Percentiles rank a stretch among this genome's conserved stretches.
Evolutionary conservation across 805 yeast species (phyloP).

Genomic region (Tetrapisispora phaffii): DNA sequence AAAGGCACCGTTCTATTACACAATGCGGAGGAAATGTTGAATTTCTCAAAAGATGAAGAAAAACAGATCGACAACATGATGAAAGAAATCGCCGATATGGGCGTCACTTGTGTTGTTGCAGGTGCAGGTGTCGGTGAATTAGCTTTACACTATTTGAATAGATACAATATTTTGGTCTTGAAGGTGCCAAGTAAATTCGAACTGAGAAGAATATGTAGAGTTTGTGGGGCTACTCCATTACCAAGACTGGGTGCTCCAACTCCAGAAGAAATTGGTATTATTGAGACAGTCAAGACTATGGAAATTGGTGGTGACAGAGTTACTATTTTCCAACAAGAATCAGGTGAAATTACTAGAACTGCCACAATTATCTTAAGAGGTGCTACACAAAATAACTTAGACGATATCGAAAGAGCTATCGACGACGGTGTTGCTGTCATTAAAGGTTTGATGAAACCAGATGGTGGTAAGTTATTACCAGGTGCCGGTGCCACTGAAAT

Average conservation of each 20-base stretch:
- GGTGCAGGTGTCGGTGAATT: conserved; percentile 90
- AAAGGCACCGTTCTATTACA: conserved; percentile 94
- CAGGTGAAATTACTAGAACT: conserved; percentile 55
- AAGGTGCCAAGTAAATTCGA: conserved; percentile 92
- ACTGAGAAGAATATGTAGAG: conserved; percentile 85
- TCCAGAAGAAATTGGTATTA: conserved; percentile 84
- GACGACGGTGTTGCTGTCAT: conserved; percentile 93
- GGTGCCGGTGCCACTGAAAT: conserved; percentile 97
- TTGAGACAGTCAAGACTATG: conserved; percentile 79
- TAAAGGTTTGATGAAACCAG: conserved; percentile 76
- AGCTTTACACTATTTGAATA: conserved; percentile 85
- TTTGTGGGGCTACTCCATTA: conserved; percentile 94
- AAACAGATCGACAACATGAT: conserved; percentile 79
- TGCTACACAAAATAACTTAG: conserved; percentile 88
- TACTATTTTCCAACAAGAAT: conserved; percentile 78
- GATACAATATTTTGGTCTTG: conserved; percentile 73
- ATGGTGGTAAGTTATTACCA: conserved; percentile 68
- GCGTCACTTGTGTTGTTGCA: conserved; percentile 83
- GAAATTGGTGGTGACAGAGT: conserved; percentile 98
- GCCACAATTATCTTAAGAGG: conserved; percentile 92
- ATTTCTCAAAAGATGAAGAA: conserved; percentile 94
- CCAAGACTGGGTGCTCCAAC: conserved; percentile 91
- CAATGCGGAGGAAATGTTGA: conserved; percentile 94
- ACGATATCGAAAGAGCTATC: conserved; percentile 92
- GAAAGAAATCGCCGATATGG: conserved; percentile 72